Percentiles rank a stretch among this genome's conserved stretches.
phyloP scores from a whole-genome alignment of 208 protist species.

The Acanthamoeba sp. region DNA sequence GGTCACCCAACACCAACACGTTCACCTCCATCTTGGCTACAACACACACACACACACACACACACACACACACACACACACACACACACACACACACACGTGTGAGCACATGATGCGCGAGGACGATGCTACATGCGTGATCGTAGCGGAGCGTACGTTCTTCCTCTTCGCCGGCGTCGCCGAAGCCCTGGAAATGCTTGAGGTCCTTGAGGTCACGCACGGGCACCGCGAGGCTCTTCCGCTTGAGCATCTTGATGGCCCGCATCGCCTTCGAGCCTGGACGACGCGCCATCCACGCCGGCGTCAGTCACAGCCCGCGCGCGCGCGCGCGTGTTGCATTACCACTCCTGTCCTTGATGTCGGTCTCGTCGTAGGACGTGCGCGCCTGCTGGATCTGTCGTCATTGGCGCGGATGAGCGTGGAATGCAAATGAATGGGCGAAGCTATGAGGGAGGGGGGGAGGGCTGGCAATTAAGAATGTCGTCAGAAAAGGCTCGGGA shows the following conservation, averaged over 20 bases:
- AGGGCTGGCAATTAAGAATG: background rate
- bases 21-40: constrained; percentile 41
- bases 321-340: too few species aligned
- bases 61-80: background rate
- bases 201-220: constrained; percentile 46
- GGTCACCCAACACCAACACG: constrained; percentile 31
- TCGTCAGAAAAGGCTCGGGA: background rate
- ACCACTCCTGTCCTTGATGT: constrained; percentile 42
- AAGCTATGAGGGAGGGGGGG: too few species aligned
- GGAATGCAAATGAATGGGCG: too few species aligned
- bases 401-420: too few species aligned
- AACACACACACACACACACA: background rate
- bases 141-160: constrained; percentile 16
- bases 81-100: background rate
- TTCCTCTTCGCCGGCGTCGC: constrained; percentile 1
- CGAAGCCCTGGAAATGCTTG: background rate
- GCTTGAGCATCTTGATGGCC: constrained; percentile 32
- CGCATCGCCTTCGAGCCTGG: background rate
- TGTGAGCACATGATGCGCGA: background rate
- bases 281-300: too few species aligned
- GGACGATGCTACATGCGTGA: too few species aligned
- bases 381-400: background rate
- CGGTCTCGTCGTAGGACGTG: constrained; percentile 51
- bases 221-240: constrained; percentile 19
- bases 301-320: too few species aligned